Evolutionary conservation across 805 yeast genomes (phyloP).

Genomic region (Zygoascus tannicola): DNA sequence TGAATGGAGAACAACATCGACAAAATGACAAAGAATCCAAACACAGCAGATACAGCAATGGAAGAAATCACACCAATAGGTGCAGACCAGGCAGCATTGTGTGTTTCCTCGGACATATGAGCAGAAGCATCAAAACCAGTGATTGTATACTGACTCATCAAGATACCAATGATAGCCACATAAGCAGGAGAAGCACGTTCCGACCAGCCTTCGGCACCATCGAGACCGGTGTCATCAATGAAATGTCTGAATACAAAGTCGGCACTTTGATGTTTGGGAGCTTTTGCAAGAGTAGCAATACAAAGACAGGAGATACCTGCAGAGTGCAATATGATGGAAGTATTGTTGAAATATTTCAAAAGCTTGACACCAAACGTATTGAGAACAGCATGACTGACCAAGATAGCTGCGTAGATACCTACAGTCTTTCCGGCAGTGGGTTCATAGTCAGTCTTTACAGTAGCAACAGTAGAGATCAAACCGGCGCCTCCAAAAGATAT

Average conservation of each 20-base stretch:
- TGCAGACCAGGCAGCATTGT: slow-evolving; percentile 50
- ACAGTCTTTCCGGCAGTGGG: slow-evolving; percentile 15
- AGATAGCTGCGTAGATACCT: slow-evolving; percentile 49
- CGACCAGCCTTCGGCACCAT: slow-evolving; percentile 30
- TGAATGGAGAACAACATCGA: slow-evolving; percentile 44
- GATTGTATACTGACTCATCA: slow-evolving; percentile 48
- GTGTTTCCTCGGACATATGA: slow-evolving; percentile 66
- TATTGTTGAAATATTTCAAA: slow-evolving; percentile 50
- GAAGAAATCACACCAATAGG: slow-evolving; percentile 59
- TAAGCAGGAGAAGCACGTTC: slow-evolving; percentile 17
- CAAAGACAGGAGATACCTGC: slow-evolving; percentile 40
- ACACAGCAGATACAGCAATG: slow-evolving; percentile 43
- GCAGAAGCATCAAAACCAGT: slow-evolving; percentile 66
- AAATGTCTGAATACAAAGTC: slow-evolving; percentile 15
- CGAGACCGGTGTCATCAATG: slow-evolving; percentile 25
- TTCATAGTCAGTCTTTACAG: slow-evolving; percentile 11
- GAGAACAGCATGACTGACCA: slow-evolving; percentile 41
- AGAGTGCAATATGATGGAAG: slow-evolving; percentile 48
- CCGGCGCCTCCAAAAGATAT: slow-evolving; percentile 15
- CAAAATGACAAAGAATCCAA: slow-evolving; percentile 52
- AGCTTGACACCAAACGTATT: slow-evolving; percentile 51
- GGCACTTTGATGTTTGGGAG: slow-evolving; percentile 29
- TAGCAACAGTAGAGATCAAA: slow-evolving; percentile 12
- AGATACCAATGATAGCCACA: slow-evolving; percentile 16
- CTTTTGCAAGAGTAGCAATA: slow-evolving; percentile 18